Evolutionary conservation across 768 basidiomycete genomes (phyloP), one percentile per base, ranked within the genome.

Genomic region (Boletus reticuloceps): DNA sequence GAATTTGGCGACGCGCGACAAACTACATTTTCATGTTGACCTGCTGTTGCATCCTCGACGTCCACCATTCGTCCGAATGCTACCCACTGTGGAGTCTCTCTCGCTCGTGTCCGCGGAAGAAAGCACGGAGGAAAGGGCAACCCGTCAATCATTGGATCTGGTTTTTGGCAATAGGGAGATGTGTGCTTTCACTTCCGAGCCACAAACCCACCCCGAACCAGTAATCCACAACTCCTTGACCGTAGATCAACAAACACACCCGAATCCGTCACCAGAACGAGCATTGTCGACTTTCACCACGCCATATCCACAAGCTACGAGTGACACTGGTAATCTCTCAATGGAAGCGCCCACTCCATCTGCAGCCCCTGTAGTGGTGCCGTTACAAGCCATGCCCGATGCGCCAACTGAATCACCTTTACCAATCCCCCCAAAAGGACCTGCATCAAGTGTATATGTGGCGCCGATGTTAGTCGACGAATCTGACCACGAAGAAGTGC

Each of bases 401-500:
- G 6, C 19, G 45, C 34, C 37, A 32, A 17, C 22, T 40, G 41
- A 5, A 41, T 22, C 41, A 36, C 5, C 16, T 10, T 29, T 16
- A 4, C 12, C 32, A 25, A 42, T 20, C 29, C 8, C 54, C 13
- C 59, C 51, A 53, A 55, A 60, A 50, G 38, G 11, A 20, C 51
- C 58, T 40, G 25, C 12, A 19, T 20, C 53, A 31, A 54, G 27
- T 22, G 22, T 39, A 32, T 34, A 37, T 9, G 22, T 31, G 36
- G 52, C 47, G 9, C 48, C 60, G 12, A 64, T 66, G 62, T 20
- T 45, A 27, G 49, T 65, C 42, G 69, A 69, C n/a, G 74, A 75
- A n/a, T 75, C 83, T 5, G 86, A 89, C 14, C 79, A 80, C n/a
- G 86, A 89, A 58, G 85, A 86, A 57, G 84, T 94, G 76, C 91